These are phyloP conservation scores for Ceratocystis papillata DNA, from an alignment of 2,329 filamentous ascomycete genomes.

Conservation along the genomic window DNA sequence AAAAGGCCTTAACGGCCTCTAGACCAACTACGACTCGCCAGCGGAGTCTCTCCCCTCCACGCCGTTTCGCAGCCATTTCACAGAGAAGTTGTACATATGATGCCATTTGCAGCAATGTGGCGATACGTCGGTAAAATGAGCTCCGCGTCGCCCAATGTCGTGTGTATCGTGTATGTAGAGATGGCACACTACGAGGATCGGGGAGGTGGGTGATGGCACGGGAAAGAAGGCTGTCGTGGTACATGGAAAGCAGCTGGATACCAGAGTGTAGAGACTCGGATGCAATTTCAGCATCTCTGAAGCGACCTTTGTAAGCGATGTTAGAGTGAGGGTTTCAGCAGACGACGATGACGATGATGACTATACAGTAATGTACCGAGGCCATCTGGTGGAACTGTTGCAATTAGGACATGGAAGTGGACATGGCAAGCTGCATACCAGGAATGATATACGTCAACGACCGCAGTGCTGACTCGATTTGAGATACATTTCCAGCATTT, in stretches of 20 bases:
- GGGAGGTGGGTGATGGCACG: constrained; percentile 45
- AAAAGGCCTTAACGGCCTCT: constrained; percentile 77
- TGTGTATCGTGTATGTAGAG: constrained; percentile 55
- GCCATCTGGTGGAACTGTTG: neutral
- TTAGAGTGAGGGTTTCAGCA: neutral
- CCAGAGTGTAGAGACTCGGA: constrained; percentile 85
- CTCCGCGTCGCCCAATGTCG: constrained; percentile 54
- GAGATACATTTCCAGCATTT: constrained; percentile 84
- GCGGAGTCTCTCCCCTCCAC: constrained; percentile 63
- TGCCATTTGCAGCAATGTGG: constrained; percentile 74
- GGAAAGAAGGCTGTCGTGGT: constrained; percentile 79
- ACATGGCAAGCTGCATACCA: constrained; percentile 37
- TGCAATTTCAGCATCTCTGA: constrained; percentile 85
- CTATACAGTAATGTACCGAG: neutral
- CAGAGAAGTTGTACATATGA: constrained; percentile 93
- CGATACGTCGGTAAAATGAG: constrained; percentile 66
- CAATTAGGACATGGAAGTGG: constrained; percentile 24
- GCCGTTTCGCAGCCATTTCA: constrained; percentile 90
- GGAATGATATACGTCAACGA: constrained; percentile 95
- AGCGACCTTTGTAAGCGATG: constrained; percentile 48
- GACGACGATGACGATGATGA: neutral
- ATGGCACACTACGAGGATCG: constrained; percentile 32
- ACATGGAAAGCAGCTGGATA: constrained; percentile 80
- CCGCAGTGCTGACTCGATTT: constrained; percentile 86
- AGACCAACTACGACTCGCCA: constrained; percentile 83